Conservation (phyloP, 176 grass and related monocot species). For the Oryza meridionalis region DNA sequence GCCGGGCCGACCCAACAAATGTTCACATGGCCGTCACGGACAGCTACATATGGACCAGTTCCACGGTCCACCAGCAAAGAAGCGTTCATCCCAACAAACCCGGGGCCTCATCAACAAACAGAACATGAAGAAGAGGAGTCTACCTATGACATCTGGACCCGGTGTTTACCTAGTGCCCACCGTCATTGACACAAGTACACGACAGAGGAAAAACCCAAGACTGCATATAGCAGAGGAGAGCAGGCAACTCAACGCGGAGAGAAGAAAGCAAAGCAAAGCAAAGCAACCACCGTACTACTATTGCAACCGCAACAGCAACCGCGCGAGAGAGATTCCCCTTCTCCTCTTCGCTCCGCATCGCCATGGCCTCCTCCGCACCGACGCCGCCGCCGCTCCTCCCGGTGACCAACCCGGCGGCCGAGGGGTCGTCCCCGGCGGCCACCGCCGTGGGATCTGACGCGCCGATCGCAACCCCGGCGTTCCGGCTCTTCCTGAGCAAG, state of each 20-base stretch:
- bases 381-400: constrained; percentile 68
- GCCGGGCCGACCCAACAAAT: neutral
- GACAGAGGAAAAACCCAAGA: neutral
- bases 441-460: constrained; percentile 26
- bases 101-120: neutral
- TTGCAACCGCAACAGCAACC: neutral
- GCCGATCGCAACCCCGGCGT: constrained; percentile 59
- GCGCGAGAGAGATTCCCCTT: neutral
- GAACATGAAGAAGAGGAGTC: neutral
- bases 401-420: constrained; percentile 55
- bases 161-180: neutral
- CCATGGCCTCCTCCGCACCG: constrained; percentile 68
- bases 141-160: neutral
- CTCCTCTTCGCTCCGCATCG: neutral
- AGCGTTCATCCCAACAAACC: neutral
- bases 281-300: neutral
- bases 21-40: neutral
- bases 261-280: neutral
- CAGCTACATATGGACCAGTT: neutral
- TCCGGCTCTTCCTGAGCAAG: constrained; percentile 82
- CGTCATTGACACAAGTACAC: neutral
- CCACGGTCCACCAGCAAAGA: neutral
- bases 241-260: neutral
- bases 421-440: constrained; percentile 30
- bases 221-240: neutral